Conservation (phyloP, 192 early-diverging fungal genomes). For the Linnemannia elongata region DNA sequence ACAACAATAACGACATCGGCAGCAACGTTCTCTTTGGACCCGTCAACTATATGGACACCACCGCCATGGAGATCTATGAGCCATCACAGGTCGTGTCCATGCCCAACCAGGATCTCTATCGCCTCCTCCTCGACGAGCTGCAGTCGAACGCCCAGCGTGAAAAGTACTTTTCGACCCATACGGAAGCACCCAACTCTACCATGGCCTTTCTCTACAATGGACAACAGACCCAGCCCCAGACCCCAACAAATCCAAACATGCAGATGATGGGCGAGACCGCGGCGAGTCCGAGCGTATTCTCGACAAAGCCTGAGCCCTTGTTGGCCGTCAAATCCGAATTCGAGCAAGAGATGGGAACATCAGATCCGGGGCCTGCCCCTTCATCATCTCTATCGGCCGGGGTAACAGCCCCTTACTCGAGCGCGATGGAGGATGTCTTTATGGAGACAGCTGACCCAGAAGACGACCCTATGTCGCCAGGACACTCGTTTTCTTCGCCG, state of each 20-base stretch:
- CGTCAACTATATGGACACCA: conserved; percentile 32
- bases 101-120: conserved; percentile 47
- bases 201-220: conserved; percentile 49
- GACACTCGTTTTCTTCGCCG: conserved; percentile 6
- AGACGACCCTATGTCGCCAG: conserved; percentile 23
- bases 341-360: conserved; percentile 3
- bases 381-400: not conserved
- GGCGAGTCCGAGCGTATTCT: conserved; percentile 9
- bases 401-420: not conserved
- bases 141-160: conserved; percentile 44
- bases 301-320: conserved; percentile 8
- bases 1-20: conserved; percentile 6
- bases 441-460: conserved; percentile 34
- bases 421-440: conserved; percentile 12
- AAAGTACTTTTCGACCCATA: conserved; percentile 36
- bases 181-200: conserved; percentile 25
- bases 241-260: conserved; percentile 14
- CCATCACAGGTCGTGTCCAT: conserved; percentile 16
- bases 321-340: not conserved
- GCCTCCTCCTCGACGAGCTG: conserved; percentile 46
- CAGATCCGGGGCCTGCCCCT: not conserved
- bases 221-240: conserved; percentile 22
- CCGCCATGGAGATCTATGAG: conserved; percentile 43
- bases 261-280: conserved; percentile 25
- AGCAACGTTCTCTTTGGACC: conserved; percentile 8